These are phyloP conservation scores for Xylaria sp. DNA, from an alignment of 2,329 filamentous ascomycete genomes.

Conservation along the genomic window DNA sequence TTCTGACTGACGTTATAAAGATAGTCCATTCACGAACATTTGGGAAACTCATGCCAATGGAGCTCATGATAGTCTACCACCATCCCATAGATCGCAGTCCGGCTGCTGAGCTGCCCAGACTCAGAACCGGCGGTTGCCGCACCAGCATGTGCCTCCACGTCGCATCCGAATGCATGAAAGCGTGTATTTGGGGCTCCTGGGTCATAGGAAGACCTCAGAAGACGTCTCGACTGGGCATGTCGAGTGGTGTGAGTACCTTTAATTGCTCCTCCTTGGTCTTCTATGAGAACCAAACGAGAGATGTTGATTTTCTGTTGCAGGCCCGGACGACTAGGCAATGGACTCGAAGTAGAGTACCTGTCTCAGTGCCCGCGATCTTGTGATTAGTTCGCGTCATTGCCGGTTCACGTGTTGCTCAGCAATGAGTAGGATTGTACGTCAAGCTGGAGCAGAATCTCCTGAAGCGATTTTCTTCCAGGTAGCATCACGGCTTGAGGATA, in stretches of 20 bases:
- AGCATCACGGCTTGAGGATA: constrained; percentile 2
- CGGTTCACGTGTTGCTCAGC: constrained; percentile 21
- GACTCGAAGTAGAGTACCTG: constrained; percentile 19
- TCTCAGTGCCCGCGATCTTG: constrained; percentile 17
- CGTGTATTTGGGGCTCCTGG: not conserved
- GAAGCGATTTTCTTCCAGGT: constrained; percentile 22
- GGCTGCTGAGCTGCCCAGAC: not conserved
- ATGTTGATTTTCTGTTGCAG: constrained; percentile 12
- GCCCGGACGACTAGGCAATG: not conserved
- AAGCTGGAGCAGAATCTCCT: constrained; percentile 23
- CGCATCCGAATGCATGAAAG: constrained; percentile 17
- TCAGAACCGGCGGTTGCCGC: constrained; percentile 16
- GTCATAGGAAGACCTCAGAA: constrained; percentile 12
- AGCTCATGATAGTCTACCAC: not conserved
- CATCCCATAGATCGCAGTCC: not conserved
- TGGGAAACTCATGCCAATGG: not conserved
- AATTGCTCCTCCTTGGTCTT: not conserved
- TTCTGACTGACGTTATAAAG: not conserved
- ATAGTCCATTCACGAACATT: constrained; percentile 12
- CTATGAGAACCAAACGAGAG: constrained; percentile 11
- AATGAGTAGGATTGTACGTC: constrained; percentile 29
- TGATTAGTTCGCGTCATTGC: constrained; percentile 24
- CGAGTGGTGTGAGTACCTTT: not conserved
- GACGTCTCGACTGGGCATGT: not conserved
- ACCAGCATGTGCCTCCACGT: constrained; percentile 29